Percentiles rank a stretch among this genome's conserved stretches.
These are phyloP conservation scores for Triticum turgidum DNA, from an alignment of 176 grass and related monocot genomes.

Conservation along the genomic window DNA sequence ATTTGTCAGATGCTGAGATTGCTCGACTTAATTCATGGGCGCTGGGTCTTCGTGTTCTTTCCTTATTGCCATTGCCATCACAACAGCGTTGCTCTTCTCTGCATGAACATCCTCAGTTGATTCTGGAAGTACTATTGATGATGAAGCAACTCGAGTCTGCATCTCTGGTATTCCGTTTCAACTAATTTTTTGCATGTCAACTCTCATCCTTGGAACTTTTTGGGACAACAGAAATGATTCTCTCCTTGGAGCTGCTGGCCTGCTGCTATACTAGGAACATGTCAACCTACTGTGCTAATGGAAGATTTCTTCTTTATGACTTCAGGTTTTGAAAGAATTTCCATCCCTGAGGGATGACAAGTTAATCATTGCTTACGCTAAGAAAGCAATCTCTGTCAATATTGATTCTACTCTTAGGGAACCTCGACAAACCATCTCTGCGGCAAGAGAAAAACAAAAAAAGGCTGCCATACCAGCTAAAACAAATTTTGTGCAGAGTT, in stretches of 20 bases:
- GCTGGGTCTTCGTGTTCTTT: slow-evolving; percentile 87
- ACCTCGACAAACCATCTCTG: slow-evolving; percentile 57
- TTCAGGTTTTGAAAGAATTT: slow-evolving; percentile 96
- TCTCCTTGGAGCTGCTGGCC: neutral
- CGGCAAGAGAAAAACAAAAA: slow-evolving; percentile 70
- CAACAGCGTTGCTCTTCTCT: slow-evolving; percentile 94
- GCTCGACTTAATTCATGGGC: slow-evolving; percentile 91
- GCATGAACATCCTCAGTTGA: slow-evolving; percentile 95
- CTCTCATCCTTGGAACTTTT: neutral
- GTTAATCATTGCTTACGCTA: slow-evolving; percentile 77
- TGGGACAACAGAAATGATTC: neutral
- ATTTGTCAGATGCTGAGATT: slow-evolving; percentile 70
- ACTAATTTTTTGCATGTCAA: slow-evolving; percentile 19
- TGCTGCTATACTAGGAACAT: neutral
- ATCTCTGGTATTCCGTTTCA: slow-evolving; percentile 64
- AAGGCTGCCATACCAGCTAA: slow-evolving; percentile 57
- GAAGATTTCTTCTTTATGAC: slow-evolving; percentile 30
- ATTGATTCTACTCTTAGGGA: slow-evolving; percentile 61
- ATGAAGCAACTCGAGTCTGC: slow-evolving; percentile 98
- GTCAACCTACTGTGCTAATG: slow-evolving; percentile 29
- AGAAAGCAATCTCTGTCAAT: slow-evolving; percentile 81
- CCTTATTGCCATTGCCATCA: slow-evolving; percentile 84
- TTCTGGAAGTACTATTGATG: slow-evolving; percentile 96
- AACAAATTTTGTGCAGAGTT: slow-evolving; percentile 84
- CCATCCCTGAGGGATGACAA: slow-evolving; percentile 86